Conservation (phyloP, 169 alveolate genomes). For the Plasmodium billcollinsi region DNA sequence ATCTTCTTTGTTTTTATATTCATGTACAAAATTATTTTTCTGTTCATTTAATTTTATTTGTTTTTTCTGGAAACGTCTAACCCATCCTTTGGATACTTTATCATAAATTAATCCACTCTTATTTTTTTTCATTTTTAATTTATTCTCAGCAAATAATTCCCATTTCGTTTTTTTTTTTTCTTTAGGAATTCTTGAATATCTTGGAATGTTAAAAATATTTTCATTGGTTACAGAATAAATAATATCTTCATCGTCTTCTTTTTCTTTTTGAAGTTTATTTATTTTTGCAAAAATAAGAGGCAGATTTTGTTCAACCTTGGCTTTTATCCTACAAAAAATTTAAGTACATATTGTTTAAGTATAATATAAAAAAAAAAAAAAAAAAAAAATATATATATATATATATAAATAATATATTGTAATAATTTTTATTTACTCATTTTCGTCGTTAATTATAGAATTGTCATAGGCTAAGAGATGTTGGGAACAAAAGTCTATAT, state of each 20-base stretch:
- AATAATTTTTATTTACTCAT: constrained; percentile 22
- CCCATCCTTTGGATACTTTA: constrained; percentile 44
- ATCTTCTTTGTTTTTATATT: constrained; percentile 31
- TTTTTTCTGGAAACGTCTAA: constrained; percentile 49
- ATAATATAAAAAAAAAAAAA: background rate
- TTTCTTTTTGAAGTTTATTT: constrained; percentile 18
- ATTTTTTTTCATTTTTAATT: constrained; percentile 34
- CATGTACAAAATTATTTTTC: constrained; percentile 36
- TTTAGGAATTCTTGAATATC: constrained; percentile 53
- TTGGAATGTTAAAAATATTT: constrained; percentile 31
- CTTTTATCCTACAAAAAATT: constrained; percentile 18
- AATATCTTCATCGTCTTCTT: constrained; percentile 8
- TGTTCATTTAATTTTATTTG: constrained; percentile 57
- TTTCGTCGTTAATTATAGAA: constrained; percentile 23
- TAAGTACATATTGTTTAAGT: background rate
- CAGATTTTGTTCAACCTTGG: constrained; percentile 24
- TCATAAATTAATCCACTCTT: constrained; percentile 40
- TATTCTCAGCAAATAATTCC: constrained; percentile 32
- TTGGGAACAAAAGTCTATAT: constrained; percentile 42
- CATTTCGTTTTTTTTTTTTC: constrained; percentile 43
- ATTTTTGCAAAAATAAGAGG: constrained; percentile 5
- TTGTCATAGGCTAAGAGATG: constrained; percentile 67
- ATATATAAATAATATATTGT: background rate
- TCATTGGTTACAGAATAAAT: constrained; percentile 14
- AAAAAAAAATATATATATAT: background rate